These are phyloP conservation scores for Simplicillium sp. DNA, from an alignment of 2,329 filamentous ascomycete genomes.

Conservation along the genomic window DNA sequence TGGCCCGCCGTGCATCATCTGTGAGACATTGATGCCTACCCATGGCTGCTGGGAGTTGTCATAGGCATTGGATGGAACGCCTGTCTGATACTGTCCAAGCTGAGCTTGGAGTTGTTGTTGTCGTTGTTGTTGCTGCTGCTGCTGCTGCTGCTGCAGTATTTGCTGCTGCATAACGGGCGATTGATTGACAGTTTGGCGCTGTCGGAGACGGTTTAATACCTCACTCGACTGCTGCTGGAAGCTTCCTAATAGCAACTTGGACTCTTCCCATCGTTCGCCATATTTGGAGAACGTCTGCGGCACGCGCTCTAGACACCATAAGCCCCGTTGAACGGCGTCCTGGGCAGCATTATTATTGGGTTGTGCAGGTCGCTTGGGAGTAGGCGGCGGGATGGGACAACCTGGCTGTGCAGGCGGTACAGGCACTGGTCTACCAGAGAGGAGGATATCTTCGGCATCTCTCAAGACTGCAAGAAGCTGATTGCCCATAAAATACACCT, in stretches of 20 bases:
- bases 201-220: conserved; percentile 31
- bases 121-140: conserved; percentile 19
- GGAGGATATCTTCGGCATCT: conserved; percentile 45
- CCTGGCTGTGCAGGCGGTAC: conserved; percentile 36
- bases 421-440: conserved; percentile 32
- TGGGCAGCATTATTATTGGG: conserved; percentile 23
- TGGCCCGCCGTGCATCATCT: conserved; percentile 10
- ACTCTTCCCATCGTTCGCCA: conserved; percentile 50
- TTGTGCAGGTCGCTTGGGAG: conserved; percentile 33
- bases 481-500: conserved; percentile 66
- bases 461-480: conserved; percentile 54
- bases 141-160: conserved; percentile 25
- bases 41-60: conserved; percentile 9
- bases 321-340: conserved; percentile 45
- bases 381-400: conserved; percentile 39
- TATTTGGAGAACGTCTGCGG: conserved; percentile 45
- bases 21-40: conserved; percentile 11
- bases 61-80: not conserved
- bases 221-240: conserved; percentile 42
- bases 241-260: conserved; percentile 39
- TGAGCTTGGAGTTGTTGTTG: conserved; percentile 12
- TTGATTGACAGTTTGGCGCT: conserved; percentile 23
- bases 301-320: conserved; percentile 45
- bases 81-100: conserved; percentile 12
- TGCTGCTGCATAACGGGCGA: conserved; percentile 16